A percentile compares a stretch with the other conserved stretches of the same genome.
These are phyloP conservation scores for Lactarius evosmus DNA, from an alignment of 768 basidiomycete genomes.

Conservation along the genomic window DNA sequence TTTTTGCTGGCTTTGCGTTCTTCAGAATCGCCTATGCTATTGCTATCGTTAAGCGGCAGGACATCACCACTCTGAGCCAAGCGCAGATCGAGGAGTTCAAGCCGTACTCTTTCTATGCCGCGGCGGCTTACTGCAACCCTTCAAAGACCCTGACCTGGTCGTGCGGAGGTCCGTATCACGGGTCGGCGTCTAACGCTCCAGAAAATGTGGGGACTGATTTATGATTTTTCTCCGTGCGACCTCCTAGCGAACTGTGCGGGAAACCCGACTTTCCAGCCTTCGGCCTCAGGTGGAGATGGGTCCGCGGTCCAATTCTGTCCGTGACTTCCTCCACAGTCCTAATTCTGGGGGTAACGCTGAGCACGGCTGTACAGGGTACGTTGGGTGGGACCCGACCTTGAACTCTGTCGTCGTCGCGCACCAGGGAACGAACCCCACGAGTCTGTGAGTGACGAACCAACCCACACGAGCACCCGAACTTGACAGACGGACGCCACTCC, in stretches of 20 bases:
- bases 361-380: conserved; percentile 44
- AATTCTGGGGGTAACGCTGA: conserved; percentile 34
- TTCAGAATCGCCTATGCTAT: conserved; percentile 3
- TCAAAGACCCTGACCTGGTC: conserved; percentile 45
- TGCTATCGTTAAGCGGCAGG: background rate
- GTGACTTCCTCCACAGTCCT: background rate
- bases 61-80: background rate
- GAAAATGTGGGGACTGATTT: background rate
- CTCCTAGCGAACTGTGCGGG: conserved; percentile 44
- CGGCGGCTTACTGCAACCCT: conserved; percentile 48
- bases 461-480: background rate
- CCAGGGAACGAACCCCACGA: conserved; percentile 56
- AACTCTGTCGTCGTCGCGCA: conserved; percentile 57
- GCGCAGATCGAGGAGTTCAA: conserved; percentile 43
- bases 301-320: conserved; percentile 11
- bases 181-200: background rate
- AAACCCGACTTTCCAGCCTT: conserved; percentile 44
- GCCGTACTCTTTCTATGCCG: conserved; percentile 51
- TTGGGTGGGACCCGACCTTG: conserved; percentile 52
- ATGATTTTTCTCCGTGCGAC: too few species aligned
- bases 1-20: background rate
- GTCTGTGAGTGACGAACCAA: conserved; percentile 41
- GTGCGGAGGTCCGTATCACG: conserved; percentile 43
- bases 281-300: conserved; percentile 39
- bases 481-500: background rate